A percentile compares a stretch with the other conserved stretches of the same genome.
These are phyloP conservation scores for Blastocystis sp. DNA, from an alignment of 352 stramenopile genomes.

Conservation along the genomic window DNA sequence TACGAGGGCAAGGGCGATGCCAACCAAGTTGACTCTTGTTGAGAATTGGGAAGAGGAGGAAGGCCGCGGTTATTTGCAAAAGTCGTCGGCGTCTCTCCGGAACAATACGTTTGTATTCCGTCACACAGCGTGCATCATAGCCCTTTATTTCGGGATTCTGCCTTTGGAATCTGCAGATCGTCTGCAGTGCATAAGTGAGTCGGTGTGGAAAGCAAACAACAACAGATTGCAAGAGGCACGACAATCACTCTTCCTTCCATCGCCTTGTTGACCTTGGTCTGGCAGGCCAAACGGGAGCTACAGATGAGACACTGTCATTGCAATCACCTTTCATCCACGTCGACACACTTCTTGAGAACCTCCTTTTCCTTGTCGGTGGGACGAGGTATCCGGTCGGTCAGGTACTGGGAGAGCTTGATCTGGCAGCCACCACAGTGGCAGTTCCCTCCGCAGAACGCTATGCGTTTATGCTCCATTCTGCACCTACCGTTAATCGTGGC, in stretches of 20 bases:
- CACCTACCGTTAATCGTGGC: conserved; percentile 24
- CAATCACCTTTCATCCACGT: conserved; percentile 60
- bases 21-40: neutral
- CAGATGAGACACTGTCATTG: neutral
- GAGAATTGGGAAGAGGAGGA: neutral
- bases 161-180: too few relatives aligned
- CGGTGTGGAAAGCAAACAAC: neutral
- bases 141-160: too few relatives aligned
- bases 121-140: neutral
- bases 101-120: neutral
- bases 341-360: conserved; percentile 59
- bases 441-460: conserved; percentile 65
- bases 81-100: neutral
- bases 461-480: neutral
- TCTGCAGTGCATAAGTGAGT: too few relatives aligned
- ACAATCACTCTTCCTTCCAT: conserved; percentile 64
- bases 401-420: conserved; percentile 44
- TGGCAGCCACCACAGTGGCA: conserved; percentile 57
- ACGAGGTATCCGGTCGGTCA: conserved; percentile 34
- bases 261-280: conserved; percentile 46
- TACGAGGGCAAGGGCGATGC: neutral
- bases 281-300: conserved; percentile 53
- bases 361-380: conserved; percentile 34
- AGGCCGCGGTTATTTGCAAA: neutral
- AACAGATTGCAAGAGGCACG: conserved; percentile 55